Conservation (phyloP, 768 basidiomycete genomes). For the Neoboletus magnificus region DNA sequence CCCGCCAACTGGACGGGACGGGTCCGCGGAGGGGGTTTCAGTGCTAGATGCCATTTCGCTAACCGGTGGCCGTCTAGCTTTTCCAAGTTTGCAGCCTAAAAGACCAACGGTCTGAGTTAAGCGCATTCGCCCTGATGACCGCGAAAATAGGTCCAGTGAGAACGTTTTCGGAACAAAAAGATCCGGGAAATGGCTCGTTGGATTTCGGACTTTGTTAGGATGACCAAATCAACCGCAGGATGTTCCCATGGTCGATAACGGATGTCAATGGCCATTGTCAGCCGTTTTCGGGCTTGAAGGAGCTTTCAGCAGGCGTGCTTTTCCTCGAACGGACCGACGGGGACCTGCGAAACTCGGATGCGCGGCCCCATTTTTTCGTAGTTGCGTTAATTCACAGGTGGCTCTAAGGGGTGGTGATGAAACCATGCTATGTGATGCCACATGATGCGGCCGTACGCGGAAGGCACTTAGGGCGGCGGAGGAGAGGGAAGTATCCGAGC, state of each 20-base stretch:
- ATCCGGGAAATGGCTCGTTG: constrained; percentile 2
- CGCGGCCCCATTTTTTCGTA: constrained; percentile 15
- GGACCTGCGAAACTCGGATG: constrained; percentile 16
- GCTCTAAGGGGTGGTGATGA: constrained; percentile 7
- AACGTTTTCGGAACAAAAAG: constrained; percentile 16
- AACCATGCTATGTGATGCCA: constrained; percentile 8
- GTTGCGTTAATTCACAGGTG: constrained; percentile 8
- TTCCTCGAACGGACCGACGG: constrained; percentile 13
- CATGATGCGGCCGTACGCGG: constrained; percentile 21
- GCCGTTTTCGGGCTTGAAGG: constrained; percentile 8
- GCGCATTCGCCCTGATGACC: background rate
- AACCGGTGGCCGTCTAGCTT: constrained; percentile 15
- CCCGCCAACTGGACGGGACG: background rate
- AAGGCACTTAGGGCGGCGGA: constrained; percentile 24
- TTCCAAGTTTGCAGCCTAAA: constrained; percentile 10
- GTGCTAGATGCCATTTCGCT: constrained; percentile 1
- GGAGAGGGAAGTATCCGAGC: constrained; percentile 13
- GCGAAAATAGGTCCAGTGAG: constrained; percentile 26
- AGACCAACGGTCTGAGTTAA: background rate
- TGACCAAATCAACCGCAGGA: constrained; percentile 19
- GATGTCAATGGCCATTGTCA: constrained; percentile 2
- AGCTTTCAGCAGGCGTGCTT: background rate
- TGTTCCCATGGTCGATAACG: constrained; percentile 20
- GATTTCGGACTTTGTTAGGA: constrained; percentile 23
- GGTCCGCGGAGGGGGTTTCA: constrained; percentile 23